Conservation (phyloP, 345 rosid species). For the Limnanthes douglasii region DNA sequence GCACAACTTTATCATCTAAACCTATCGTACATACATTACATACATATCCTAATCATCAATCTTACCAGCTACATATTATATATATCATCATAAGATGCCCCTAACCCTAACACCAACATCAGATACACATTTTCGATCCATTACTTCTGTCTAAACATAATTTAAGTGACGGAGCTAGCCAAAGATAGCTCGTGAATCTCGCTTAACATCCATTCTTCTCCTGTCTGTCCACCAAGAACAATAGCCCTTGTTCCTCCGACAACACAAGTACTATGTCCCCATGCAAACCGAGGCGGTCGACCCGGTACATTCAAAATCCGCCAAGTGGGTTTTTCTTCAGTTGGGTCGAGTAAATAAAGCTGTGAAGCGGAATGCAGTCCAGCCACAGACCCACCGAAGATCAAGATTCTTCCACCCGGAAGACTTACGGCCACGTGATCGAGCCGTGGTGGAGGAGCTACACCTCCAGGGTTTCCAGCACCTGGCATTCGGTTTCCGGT, state of each 20-base stretch:
- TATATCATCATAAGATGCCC: no score
- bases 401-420: slow-evolving; percentile 66
- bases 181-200: slow-evolving; percentile 75
- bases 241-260: slow-evolving; percentile 85
- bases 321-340: slow-evolving; percentile 85
- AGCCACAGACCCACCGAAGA: slow-evolving; percentile 81
- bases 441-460: slow-evolving; percentile 83
- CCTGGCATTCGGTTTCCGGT: slow-evolving; percentile 81
- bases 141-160: no score
- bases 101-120: no score
- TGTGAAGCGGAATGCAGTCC: slow-evolving; percentile 93
- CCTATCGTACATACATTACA: no score
- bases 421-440: slow-evolving; percentile 84
- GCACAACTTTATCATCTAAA: no score
- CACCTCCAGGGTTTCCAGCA: slow-evolving; percentile 75
- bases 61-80: no score
- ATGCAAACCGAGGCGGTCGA: slow-evolving; percentile 69
- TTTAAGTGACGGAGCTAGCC: slow-evolving; percentile 36
- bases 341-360: slow-evolving; percentile 73
- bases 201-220: slow-evolving; percentile 90
- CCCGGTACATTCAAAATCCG: slow-evolving; percentile 77
- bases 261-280: slow-evolving; percentile 93
- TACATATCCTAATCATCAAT: no score
- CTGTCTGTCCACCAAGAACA: slow-evolving; percentile 83
- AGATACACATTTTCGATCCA: no score